Base-by-base conservation (phyloP, 805 yeast genomes). In the Zygoascus ofunaensis region DNA sequence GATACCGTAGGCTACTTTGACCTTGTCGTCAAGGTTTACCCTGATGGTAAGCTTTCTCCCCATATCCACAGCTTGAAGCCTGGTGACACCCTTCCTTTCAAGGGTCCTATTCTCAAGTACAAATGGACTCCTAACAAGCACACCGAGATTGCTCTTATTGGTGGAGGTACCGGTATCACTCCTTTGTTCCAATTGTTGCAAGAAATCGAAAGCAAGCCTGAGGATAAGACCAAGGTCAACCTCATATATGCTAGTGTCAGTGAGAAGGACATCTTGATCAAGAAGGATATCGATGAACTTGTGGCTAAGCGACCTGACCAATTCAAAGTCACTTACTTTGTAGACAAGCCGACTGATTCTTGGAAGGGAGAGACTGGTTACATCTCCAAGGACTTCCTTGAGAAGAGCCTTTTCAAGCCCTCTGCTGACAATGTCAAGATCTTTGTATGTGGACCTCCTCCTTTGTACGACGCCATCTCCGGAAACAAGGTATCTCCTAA, bases 111-210 rank as follows among this genome's bases (percentile, higher is more conserved):
- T 53, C 71, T 74, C 58, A 92, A 92, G 73, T 89, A 92, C 85
- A 78, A 82, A 62, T 86, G 94, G 87, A 74, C 74, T 57, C 82
- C 90, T 55, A 90, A 92, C 73, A 77, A 80, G 62, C 90, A 76
- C 71, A 77, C 83, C 58, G 70, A 78, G 53, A 78, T 92, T 62
- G 77, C 82, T 47, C 75, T 92, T 62, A 72, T 92, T 55, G 97
- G 96, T 57, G 98, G 95, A 60, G 98, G 98, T 61, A 74, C 94
- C 42, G 97, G 97, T 68, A 89, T 92, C 64, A 86, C 97, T 39
- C 98, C 98, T 48, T 73, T 92, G 66, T 89, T 75, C 73, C 98
- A 92, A 72, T 68, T 92, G 63, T 64, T 86, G 50, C 82, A 78
- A 58, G 80, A 77, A 62, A 76, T 90, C 61, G 73, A 84, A 59